phyloP scores from a whole-genome alignment of 352 stramenopile genomes.

The Pythium aquatile region DNA sequence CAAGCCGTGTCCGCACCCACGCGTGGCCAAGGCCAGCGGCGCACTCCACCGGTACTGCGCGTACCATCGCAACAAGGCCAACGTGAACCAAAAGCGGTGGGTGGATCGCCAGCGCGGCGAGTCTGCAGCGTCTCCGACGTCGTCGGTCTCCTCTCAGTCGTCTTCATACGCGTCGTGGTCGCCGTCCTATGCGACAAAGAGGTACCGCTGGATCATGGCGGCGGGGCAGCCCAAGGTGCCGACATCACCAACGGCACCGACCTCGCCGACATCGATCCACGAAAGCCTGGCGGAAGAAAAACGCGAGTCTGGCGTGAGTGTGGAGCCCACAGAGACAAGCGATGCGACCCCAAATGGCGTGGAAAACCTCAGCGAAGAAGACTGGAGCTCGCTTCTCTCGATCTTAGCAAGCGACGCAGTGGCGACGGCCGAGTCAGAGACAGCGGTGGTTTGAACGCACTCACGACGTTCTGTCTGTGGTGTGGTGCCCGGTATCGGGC shows the following conservation, averaged over 20 bases:
- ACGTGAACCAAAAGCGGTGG: conserved; percentile 34
- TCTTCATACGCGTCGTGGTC: not conserved
- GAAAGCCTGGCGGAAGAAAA: not conserved
- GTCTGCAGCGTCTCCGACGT: not conserved
- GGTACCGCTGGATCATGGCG: conserved; percentile 21
- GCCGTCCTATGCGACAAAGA: not conserved
- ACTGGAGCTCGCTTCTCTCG: not conserved
- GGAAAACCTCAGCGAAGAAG: not conserved
- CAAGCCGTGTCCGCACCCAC: conserved; percentile 26
- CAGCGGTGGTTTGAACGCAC: not conserved
- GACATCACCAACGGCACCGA: not conserved
- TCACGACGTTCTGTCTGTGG: not conserved
- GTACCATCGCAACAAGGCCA: conserved; percentile 34
- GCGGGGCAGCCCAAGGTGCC: not conserved
- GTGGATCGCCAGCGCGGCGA: conserved; percentile 24
- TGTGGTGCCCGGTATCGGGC: too few relatives aligned
- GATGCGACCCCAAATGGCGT: not conserved
- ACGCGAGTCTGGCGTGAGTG: not conserved
- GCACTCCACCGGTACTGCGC: conserved; percentile 32
- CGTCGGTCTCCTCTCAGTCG: not conserved
- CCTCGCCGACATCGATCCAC: not conserved
- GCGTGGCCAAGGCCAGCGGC: conserved; percentile 32
- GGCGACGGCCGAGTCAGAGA: not conserved
- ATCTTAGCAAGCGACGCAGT: not conserved
- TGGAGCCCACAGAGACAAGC: not conserved